Evolutionary conservation across 2,329 filamentous ascomycete genomes (phyloP), one percentile per base, ranked within the genome.

Genomic region (Cladosporium colombiae): DNA sequence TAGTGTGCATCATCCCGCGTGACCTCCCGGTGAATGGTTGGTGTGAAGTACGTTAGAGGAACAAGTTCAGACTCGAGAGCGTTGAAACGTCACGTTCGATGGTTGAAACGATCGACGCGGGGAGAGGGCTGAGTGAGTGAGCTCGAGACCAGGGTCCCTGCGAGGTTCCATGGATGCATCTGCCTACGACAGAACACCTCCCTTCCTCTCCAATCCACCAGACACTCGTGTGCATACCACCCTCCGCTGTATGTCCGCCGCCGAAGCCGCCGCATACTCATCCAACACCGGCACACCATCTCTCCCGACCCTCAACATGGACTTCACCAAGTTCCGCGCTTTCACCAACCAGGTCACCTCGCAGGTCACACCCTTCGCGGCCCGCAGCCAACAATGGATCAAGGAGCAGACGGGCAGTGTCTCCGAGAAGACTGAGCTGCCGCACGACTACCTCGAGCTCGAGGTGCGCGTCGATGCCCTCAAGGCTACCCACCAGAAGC

Each of bases 391-490:
- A 80, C 95, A 99, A 83, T 96, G 94, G 84, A 92, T 97, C 78
- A 97, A 96, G 85, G 95, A 99, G 82, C 93, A 97, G 82, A 87
- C 98, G 68, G 95, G 95, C 61, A 92, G 96, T 81, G 92, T 88
- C 68, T 93, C 97, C 71, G 95, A 98, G 80, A 97, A 96, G 92
- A 99, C 95, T 70, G 91, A 98, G 82, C 91, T 99, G 52, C 95
- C 95, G 55, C 90, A 93, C 72, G 95, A 98, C 81, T 99, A 99
- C 81, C 91, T 97, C 78, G 93, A 98, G 81, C 90, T 99, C 68
- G 95, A 99, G 87, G 97, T 97, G 87, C 90, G 94, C 71, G 93
- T 98, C 75, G 95, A 99, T 87, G 95, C 95, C 67, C 84, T 99
- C 77, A 98, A 97, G 85, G 89, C 91, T 77, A 95, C 96, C 67